Conservation (phyloP, 1,284 basidiomycete genomes). For the Phellopilus nigrolimitatus region DNA sequence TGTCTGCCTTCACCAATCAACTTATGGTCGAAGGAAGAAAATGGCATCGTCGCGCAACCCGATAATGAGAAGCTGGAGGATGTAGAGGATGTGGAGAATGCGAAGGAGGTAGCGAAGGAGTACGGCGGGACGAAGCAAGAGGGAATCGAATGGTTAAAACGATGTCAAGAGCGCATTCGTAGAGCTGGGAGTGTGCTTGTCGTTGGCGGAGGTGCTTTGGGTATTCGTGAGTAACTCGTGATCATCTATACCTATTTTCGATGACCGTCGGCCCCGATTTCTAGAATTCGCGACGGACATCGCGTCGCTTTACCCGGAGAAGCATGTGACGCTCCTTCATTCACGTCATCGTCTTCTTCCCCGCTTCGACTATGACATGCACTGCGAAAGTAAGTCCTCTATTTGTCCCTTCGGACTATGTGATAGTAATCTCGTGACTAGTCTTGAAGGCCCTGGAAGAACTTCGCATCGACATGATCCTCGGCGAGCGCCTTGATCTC, state of each 20-base stretch:
- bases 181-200: constrained; percentile 44
- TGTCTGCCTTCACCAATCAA: constrained; percentile 53
- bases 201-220: constrained; percentile 58
- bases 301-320: constrained; percentile 52
- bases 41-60: background rate
- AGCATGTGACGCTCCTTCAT: constrained; percentile 64
- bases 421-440: background rate
- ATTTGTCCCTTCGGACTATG: background rate
- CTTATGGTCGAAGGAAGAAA: constrained; percentile 36
- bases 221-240: constrained; percentile 45
- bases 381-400: constrained; percentile 43
- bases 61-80: background rate
- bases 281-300: constrained; percentile 73
- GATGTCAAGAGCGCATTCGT: constrained; percentile 41
- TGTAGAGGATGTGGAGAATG: background rate
- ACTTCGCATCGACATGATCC: constrained; percentile 43
- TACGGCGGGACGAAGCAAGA: constrained; percentile 46
- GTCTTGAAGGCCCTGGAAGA: constrained; percentile 41
- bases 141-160: constrained; percentile 43
- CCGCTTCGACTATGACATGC: constrained; percentile 52
- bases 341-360: constrained; percentile 57
- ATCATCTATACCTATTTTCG: constrained; percentile 3
- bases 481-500: constrained; percentile 53
- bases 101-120: background rate
- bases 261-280: background rate